Evolutionary conservation across 2,329 filamentous ascomycete genomes (phyloP).

Genomic region (Bipolaris bicolor): DNA sequence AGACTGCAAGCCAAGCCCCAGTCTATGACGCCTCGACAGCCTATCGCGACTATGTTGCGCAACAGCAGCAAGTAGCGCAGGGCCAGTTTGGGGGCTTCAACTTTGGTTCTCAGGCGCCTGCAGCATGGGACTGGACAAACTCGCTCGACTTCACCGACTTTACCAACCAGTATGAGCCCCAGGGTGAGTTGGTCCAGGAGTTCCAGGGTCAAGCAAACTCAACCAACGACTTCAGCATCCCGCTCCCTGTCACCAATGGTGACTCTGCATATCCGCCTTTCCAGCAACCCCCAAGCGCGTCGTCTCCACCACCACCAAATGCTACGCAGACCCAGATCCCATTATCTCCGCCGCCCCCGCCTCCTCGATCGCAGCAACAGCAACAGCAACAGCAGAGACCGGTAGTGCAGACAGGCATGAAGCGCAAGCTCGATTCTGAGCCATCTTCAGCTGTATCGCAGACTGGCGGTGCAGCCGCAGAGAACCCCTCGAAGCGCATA

Average conservation of each 20-base stretch:
- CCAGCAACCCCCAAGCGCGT: slow-evolving; percentile 21
- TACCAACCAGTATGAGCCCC: slow-evolving; percentile 51
- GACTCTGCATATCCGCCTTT: slow-evolving; percentile 31
- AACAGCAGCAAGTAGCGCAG: slow-evolving; percentile 26
- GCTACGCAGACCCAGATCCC: slow-evolving; percentile 30
- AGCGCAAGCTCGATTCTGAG: slow-evolving; percentile 47
- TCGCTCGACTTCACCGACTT: slow-evolving; percentile 44
- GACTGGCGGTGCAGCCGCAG: slow-evolving; percentile 18
- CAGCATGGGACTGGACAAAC: slow-evolving; percentile 50
- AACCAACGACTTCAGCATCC: slow-evolving; percentile 49
- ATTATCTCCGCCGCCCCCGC: slow-evolving; percentile 25
- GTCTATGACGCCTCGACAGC: slow-evolving; percentile 26
- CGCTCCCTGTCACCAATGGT: slow-evolving; percentile 30
- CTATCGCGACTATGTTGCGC: slow-evolving; percentile 27
- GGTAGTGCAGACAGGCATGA: slow-evolving; percentile 40
- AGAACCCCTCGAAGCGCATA: slow-evolving; percentile 41
- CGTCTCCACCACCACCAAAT: slow-evolving; percentile 16
- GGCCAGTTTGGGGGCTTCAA: slow-evolving; percentile 25
- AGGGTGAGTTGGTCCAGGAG: slow-evolving; percentile 53
- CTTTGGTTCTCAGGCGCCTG: slow-evolving; percentile 33
- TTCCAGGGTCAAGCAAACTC: slow-evolving; percentile 36
- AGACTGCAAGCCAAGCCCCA: slow-evolving; percentile 22
- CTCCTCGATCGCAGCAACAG: slow-evolving; percentile 6
- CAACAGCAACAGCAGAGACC: slow-evolving; percentile 22
- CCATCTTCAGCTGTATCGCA: slow-evolving; percentile 36